phyloP scores from a whole-genome alignment of 73 alveolate species.

The Diophrys appendiculata region DNA sequence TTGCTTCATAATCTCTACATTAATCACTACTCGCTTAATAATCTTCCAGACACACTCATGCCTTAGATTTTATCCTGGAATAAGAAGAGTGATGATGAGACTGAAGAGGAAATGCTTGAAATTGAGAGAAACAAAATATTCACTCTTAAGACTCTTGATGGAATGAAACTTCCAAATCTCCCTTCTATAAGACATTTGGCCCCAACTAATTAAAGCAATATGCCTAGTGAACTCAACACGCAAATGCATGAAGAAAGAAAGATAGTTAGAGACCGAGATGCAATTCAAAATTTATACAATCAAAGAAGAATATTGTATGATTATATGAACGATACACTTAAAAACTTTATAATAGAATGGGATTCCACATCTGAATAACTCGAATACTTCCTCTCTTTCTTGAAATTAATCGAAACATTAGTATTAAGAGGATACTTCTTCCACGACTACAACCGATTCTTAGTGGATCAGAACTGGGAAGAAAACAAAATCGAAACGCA shows the following conservation, averaged over 20 bases:
- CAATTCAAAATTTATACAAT: neutral
- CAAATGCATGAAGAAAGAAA: neutral
- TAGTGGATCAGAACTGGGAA: neutral
- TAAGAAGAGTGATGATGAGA: neutral
- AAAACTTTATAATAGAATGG: neutral
- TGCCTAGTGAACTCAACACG: neutral
- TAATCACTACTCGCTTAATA: neutral
- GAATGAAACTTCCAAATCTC: neutral
- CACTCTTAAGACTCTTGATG: neutral
- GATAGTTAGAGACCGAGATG: neutral
- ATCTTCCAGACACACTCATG: neutral
- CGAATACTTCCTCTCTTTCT: neutral
- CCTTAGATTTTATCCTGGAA: neutral
- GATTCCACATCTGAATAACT: neutral
- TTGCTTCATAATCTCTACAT: neutral
- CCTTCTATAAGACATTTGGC: no score
- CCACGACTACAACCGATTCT: neutral
- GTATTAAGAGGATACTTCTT: neutral
- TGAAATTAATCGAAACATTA: neutral
- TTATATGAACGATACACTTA: neutral
- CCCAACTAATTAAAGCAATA: no score
- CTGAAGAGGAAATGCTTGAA: neutral
- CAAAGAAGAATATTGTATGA: neutral
- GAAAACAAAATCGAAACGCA: neutral
- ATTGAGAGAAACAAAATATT: slow-evolving; percentile 2